Conservation (phyloP, 805 yeast species). For the Wickerhamiella sorbophila region DNA sequence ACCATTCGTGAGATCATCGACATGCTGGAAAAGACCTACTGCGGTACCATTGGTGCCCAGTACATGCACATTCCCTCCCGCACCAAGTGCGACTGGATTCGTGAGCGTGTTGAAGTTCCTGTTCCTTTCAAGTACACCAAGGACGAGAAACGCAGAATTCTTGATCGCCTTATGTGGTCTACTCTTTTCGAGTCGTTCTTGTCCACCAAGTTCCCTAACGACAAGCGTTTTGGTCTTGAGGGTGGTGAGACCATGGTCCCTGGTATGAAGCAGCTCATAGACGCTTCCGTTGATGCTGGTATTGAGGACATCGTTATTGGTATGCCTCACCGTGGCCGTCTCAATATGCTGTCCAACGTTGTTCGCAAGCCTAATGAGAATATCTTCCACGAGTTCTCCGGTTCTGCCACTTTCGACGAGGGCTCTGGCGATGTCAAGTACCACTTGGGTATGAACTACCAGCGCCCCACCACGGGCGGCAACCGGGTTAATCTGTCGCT, state of each 20-base stretch:
- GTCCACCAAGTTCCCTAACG: conserved; percentile 93
- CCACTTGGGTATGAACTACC: conserved; percentile 98
- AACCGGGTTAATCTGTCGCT: conserved; percentile 86
- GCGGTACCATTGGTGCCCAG: conserved; percentile 83
- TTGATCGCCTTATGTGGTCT: conserved; percentile 95
- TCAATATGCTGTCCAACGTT: conserved; percentile 93
- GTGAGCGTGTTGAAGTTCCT: conserved; percentile 92
- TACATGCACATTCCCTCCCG: conserved; percentile 94
- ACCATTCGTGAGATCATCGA: conserved; percentile 65
- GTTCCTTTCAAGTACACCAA: conserved; percentile 64
- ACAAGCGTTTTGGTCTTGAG: conserved; percentile 95
- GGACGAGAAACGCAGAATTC: conserved; percentile 89
- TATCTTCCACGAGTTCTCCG: conserved; percentile 89
- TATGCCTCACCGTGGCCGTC: conserved; percentile 99
- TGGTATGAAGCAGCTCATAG: conserved; percentile 92
- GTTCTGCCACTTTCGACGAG: conserved; percentile 79
- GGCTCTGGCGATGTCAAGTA: conserved; percentile 99
- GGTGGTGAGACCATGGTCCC: conserved; percentile 97
- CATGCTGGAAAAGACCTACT: conserved; percentile 71
- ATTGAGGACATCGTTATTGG: conserved; percentile 94
- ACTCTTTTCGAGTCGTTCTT: conserved; percentile 85
- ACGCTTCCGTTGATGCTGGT: conserved; percentile 72
- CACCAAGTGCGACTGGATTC: conserved; percentile 94
- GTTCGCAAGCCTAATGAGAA: conserved; percentile 98
- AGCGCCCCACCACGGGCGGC: conserved; percentile 97